phyloP scores from a whole-genome alignment of 208 protist genomes.

The Crithidia sp. region DNA sequence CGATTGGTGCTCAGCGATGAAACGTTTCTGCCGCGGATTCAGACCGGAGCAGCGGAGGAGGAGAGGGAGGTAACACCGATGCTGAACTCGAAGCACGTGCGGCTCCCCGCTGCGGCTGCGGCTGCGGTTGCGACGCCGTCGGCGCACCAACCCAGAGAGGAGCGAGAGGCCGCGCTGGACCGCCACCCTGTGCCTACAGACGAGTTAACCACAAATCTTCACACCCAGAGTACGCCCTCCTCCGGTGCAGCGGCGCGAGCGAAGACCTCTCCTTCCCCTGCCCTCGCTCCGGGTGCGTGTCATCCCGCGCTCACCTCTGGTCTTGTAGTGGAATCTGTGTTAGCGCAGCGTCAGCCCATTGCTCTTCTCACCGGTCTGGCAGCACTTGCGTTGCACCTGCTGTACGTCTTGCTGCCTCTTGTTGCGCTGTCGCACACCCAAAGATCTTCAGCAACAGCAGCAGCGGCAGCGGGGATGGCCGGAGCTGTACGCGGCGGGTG shows the following conservation, averaged over 20 bases:
- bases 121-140: no score
- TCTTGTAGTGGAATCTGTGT: constrained; percentile 23
- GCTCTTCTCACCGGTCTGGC: constrained; percentile 26
- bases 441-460: no score
- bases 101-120: neutral
- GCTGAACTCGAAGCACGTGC: neutral
- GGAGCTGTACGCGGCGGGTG: constrained; percentile 32
- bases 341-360: constrained; percentile 10
- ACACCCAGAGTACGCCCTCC: neutral
- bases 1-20: neutral
- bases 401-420: constrained; percentile 22
- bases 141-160: neutral
- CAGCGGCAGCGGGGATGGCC: no score
- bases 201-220: neutral
- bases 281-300: neutral
- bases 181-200: no score
- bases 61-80: neutral
- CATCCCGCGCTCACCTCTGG: neutral
- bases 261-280: neutral
- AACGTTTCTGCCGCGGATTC: neutral
- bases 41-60: neutral
- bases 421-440: neutral
- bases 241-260: no score
- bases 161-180: neutral
- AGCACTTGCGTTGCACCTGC: constrained; percentile 15